Evolutionary conservation across 2,329 filamentous ascomycete genomes (phyloP).

Genomic region (Fusarium continuum): DNA sequence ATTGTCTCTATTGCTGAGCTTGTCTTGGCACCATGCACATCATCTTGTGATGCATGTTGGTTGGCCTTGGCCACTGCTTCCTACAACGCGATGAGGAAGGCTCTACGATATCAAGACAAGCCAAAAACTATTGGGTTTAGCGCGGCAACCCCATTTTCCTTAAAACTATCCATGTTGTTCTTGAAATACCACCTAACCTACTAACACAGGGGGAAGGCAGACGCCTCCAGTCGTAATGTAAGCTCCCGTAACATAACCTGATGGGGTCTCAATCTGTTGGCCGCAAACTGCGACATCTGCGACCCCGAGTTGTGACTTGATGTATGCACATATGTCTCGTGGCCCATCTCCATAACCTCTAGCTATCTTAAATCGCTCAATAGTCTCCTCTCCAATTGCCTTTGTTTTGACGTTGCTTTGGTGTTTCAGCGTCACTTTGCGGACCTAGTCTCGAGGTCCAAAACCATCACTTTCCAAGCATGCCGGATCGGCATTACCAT

Average conservation of each 20-base stretch:
- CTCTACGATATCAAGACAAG: background rate
- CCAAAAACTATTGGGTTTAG: background rate
- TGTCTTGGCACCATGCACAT: background rate
- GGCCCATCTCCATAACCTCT: constrained; percentile 11
- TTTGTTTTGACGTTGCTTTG: constrained; percentile 28
- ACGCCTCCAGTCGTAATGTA: constrained; percentile 6
- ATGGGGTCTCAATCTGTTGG: constrained; percentile 40
- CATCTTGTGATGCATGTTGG: background rate
- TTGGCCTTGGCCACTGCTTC: background rate
- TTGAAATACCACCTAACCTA: constrained; percentile 18
- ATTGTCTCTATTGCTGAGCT: background rate
- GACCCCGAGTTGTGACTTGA: constrained; percentile 14
- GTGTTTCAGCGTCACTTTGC: background rate
- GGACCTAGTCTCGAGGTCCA: constrained; percentile 3
- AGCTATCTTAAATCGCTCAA: constrained; percentile 3
- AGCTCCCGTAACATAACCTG: constrained; percentile 15
- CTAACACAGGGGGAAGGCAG: constrained; percentile 17
- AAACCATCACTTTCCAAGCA: constrained; percentile 2
- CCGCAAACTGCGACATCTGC: constrained; percentile 29
- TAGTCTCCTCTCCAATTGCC: background rate
- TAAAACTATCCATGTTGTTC: constrained; percentile 4
- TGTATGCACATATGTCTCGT: constrained; percentile 18
- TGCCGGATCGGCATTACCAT: constrained; percentile 68
- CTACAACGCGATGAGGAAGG: background rate
- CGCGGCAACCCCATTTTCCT: constrained; percentile 2